phyloP scores from a whole-genome alignment of 768 basidiomycete species.

The Sporobolomyces roseus region DNA sequence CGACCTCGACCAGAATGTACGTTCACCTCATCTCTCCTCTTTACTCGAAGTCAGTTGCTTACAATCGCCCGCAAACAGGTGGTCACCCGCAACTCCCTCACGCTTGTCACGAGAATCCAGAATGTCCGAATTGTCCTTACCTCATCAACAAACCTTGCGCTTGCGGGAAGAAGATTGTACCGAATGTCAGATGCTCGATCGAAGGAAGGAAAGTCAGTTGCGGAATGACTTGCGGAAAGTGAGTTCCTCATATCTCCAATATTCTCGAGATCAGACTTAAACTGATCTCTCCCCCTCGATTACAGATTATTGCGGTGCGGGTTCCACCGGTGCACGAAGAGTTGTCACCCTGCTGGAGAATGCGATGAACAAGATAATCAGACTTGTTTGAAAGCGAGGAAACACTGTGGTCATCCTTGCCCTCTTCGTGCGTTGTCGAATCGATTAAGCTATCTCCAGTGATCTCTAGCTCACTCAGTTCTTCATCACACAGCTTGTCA shows the following conservation, averaged over 20 bases:
- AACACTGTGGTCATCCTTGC: conserved; percentile 48
- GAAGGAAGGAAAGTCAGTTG: conserved; percentile 71
- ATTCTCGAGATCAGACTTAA: background rate
- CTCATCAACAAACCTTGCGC: conserved; percentile 75
- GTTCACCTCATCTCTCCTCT: background rate
- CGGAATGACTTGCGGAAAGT: conserved; percentile 75
- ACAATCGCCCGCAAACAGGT: no score
- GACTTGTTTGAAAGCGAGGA: conserved; percentile 79
- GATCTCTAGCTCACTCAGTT: background rate
- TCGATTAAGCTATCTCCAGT: background rate
- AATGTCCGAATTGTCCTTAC: conserved; percentile 83
- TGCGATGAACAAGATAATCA: conserved; percentile 69
- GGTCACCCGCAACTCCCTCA: conserved; percentile 77
- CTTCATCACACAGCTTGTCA: conserved; percentile 67
- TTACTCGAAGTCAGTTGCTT: no score
- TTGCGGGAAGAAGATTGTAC: conserved; percentile 77
- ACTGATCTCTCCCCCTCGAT: background rate
- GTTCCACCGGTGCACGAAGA: conserved; percentile 76
- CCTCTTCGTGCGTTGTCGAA: conserved; percentile 14
- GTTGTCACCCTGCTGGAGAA: conserved; percentile 69
- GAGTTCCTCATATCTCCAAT: conserved; percentile 44
- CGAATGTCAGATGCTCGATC: conserved; percentile 77
- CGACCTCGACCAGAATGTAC: conserved; percentile 61
- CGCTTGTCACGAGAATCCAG: conserved; percentile 70
- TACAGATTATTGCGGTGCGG: conserved; percentile 70